Evolutionary conservation across 1,284 basidiomycete species (phyloP).

Genomic region (Mycena citricolor): DNA sequence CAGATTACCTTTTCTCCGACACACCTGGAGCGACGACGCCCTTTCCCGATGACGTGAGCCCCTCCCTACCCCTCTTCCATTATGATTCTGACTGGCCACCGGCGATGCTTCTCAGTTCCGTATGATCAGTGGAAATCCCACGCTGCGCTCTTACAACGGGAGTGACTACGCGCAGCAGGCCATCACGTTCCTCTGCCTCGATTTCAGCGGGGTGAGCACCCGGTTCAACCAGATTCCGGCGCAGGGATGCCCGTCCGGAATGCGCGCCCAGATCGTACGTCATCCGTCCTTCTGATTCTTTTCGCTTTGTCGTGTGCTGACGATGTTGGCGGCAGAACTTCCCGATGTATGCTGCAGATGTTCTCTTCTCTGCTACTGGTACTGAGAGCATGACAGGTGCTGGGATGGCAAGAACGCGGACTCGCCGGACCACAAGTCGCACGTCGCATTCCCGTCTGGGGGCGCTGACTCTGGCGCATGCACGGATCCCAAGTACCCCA

Average conservation of each 20-base stretch:
- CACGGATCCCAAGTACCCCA: conserved; percentile 41
- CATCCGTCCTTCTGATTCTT: background rate
- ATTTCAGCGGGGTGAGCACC: conserved; percentile 41
- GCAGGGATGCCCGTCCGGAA: conserved; percentile 37
- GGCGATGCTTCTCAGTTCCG: conserved; percentile 38
- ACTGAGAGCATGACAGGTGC: conserved; percentile 15
- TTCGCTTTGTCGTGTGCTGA: no score
- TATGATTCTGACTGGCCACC: conserved; percentile 19
- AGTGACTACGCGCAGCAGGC: conserved; percentile 42
- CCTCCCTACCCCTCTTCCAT: conserved; percentile 3
- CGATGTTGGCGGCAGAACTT: conserved; percentile 42
- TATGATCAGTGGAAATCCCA: conserved; percentile 44
- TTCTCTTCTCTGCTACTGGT: background rate
- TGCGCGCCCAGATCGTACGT: conserved; percentile 45
- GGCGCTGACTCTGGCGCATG: conserved; percentile 46
- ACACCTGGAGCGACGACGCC: conserved; percentile 42
- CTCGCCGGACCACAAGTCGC: conserved; percentile 52
- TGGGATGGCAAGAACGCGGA: conserved; percentile 40
- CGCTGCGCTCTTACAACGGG: conserved; percentile 41
- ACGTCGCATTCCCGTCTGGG: conserved; percentile 44
- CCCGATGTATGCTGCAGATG: conserved; percentile 25
- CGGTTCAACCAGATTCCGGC: conserved; percentile 37
- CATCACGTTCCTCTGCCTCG: conserved; percentile 45
- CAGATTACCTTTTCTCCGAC: conserved; percentile 47
- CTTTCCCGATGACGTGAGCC: conserved; percentile 47